Base-by-base conservation (phyloP, 768 basidiomycete species). In the Boletus eberwhitei region DNA sequence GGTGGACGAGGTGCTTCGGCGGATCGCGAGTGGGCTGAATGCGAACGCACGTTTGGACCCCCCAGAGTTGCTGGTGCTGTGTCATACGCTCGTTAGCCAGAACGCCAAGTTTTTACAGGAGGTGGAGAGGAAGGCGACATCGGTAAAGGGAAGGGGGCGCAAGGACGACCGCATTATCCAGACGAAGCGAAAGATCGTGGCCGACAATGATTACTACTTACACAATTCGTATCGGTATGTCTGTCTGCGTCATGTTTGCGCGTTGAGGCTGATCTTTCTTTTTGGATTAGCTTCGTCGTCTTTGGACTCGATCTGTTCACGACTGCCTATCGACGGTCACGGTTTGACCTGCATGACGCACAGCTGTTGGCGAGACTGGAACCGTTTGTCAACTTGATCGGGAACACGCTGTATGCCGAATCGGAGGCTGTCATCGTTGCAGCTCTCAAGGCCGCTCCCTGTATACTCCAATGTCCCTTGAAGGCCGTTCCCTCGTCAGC, bases 251-350 rank as follows among this genome's bases (percentile, higher is more conserved):
- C 38, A 9, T 24, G 17, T 22, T 24, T 38, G 43, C n/a, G 22
- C 8, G 14, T 40, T 24, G 9, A 9, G 6, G 22, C 60, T 58
- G 44, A 51, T 58, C 12, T 12, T 29, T 40, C 5, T 24, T 34
- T 34, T 24, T 29, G 38, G 43, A 26, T 21, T 57, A 93, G 89
- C 24, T 98, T 98, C 62, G 84, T 97, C 31, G 81, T 84, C 6
- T 93, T 99, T 62, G 97, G 97, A 39, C 77, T 98, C 39, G 94
- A 98, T 50, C 76, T 99, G 5, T 87, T 98, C 66, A 83, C 88
- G 61, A 90, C 92, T 4, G 93, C 93, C 0, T 83, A 91, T 64
- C 84, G 90, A 45, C 84, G 93, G 8, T 88, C 84, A 52, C 87
- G 86, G 19, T 94, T 99, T 63, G 86, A 96, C 66, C 86, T 96